A percentile compares a stretch with the other conserved stretches of the same genome.
These are phyloP conservation scores for Venturia asperata DNA, from an alignment of 2,329 filamentous ascomycete species.

Conservation along the genomic window DNA sequence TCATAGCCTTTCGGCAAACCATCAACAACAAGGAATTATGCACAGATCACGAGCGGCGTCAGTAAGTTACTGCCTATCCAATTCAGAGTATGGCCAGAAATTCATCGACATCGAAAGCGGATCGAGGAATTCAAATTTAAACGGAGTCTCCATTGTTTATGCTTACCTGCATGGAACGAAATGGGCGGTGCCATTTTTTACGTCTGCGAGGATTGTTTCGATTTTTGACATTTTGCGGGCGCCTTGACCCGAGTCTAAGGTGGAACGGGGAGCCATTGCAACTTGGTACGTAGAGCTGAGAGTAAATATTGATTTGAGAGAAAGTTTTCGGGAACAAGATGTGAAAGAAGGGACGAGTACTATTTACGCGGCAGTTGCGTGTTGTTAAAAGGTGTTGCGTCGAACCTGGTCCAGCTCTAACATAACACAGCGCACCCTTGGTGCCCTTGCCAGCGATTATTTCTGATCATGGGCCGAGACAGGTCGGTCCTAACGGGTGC, in stretches of 20 bases:
- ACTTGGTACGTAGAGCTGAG: not conserved
- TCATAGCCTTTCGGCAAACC: too few relatives aligned
- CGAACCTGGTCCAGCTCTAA: not conserved
- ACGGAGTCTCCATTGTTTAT: not conserved
- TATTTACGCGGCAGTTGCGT: not conserved
- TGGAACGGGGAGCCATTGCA: not conserved
- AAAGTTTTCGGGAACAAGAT: not conserved
- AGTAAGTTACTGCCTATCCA: not conserved
- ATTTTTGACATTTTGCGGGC: not conserved
- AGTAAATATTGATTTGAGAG: not conserved
- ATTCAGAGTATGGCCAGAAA: not conserved
- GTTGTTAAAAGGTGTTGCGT: not conserved
- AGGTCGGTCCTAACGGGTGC: not conserved
- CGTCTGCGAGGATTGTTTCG: not conserved
- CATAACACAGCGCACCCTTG: not conserved
- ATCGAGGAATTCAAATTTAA: not conserved
- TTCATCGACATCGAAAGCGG: not conserved
- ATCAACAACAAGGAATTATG: not conserved
- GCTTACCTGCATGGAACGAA: not conserved
- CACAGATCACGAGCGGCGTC: not conserved
- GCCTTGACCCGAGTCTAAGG: not conserved
- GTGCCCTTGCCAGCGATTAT: not conserved
- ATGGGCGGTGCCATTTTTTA: not conserved
- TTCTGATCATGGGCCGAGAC: constrained; percentile 4
- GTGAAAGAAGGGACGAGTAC: not conserved